Evolutionary conservation across 2,329 filamentous ascomycete species (phyloP).

Genomic region (Dactylonectria macrodidyma): DNA sequence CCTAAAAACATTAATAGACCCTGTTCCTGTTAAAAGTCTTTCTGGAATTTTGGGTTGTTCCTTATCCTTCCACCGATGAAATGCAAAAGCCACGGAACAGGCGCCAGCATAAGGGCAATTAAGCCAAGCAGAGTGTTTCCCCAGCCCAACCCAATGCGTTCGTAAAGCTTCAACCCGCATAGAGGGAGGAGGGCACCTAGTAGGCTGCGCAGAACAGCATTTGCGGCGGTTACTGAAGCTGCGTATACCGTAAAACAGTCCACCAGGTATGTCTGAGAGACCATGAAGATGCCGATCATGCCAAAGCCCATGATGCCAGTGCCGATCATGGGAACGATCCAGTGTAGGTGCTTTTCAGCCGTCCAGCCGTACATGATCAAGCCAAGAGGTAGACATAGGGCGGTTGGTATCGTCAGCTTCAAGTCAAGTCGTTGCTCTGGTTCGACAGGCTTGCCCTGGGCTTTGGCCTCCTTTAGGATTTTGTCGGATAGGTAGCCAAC

Average conservation of each 20-base stretch:
- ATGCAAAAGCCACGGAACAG: slow-evolving; percentile 46
- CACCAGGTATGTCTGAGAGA: slow-evolving; percentile 58
- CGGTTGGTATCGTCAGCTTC: slow-evolving; percentile 35
- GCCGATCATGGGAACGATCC: slow-evolving; percentile 47
- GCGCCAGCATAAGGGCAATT: slow-evolving; percentile 52
- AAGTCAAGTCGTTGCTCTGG: slow-evolving; percentile 39
- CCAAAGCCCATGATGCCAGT: slow-evolving; percentile 61
- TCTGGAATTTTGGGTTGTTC: slow-evolving; percentile 14
- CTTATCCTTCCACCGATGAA: slow-evolving; percentile 17
- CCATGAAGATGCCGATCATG: slow-evolving; percentile 60
- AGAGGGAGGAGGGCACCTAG: slow-evolving; percentile 57
- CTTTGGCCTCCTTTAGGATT: slow-evolving; percentile 30
- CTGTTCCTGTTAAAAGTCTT: background rate
- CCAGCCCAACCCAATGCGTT: slow-evolving; percentile 57
- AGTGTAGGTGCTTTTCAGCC: slow-evolving; percentile 35
- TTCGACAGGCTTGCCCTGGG: slow-evolving; percentile 15
- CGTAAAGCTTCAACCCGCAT: slow-evolving; percentile 55
- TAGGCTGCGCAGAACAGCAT: slow-evolving; percentile 47
- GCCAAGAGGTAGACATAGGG: slow-evolving; percentile 33
- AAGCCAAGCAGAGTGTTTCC: slow-evolving; percentile 59
- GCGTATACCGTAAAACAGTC: slow-evolving; percentile 43
- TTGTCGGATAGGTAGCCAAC: slow-evolving; percentile 38
- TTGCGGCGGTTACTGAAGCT: slow-evolving; percentile 44
- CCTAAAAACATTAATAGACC: background rate
- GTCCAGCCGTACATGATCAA: slow-evolving; percentile 45